These are phyloP conservation scores for Lasiosphaeris hirsuta DNA, from an alignment of 495 filamentous ascomycete genomes.

Conservation along the genomic window DNA sequence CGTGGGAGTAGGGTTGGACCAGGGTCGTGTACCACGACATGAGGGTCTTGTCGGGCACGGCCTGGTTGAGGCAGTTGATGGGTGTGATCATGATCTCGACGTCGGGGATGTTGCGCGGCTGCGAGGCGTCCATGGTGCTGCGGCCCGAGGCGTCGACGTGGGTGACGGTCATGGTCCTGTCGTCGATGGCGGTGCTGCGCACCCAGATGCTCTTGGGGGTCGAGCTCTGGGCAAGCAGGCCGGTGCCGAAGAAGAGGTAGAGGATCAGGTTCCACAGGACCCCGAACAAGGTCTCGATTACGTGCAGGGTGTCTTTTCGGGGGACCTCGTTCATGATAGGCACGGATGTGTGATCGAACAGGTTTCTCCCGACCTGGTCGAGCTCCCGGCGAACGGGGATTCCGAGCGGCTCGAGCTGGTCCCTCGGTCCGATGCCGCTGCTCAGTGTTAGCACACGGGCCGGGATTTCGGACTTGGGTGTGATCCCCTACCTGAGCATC, in stretches of 20 bases:
- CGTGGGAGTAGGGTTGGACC: slow-evolving; percentile 35
- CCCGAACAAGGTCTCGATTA: slow-evolving; percentile 6
- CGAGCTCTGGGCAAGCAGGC: slow-evolving; percentile 14
- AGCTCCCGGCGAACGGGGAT: slow-evolving; percentile 58
- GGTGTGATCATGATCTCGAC: slow-evolving; percentile 29
- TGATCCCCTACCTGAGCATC: slow-evolving; percentile 23
- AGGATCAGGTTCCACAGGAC: slow-evolving; percentile 22
- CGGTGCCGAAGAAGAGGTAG: slow-evolving; percentile 21
- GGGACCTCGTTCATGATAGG: slow-evolving; percentile 25
- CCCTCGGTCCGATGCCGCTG: slow-evolving; percentile 26
- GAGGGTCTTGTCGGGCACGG: slow-evolving; percentile 7
- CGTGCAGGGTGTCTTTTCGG: slow-evolving; percentile 22
- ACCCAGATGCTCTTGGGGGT: slow-evolving; percentile 18
- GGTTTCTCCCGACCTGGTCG: slow-evolving; percentile 18
- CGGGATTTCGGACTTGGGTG: background rate
- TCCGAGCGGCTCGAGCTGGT: slow-evolving; percentile 47
- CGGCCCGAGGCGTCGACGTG: background rate
- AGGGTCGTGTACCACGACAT: slow-evolving; percentile 23
- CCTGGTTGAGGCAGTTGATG: slow-evolving; percentile 4
- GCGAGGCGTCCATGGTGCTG: slow-evolving; percentile 15
- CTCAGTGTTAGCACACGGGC: background rate
- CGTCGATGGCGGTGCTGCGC: slow-evolving; percentile 21
- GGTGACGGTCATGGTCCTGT: slow-evolving; percentile 15
- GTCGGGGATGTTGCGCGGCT: slow-evolving; percentile 23
- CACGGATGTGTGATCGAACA: slow-evolving; percentile 23